These are phyloP conservation scores for Potentilla sterilis DNA, from an alignment of 306 rosid genomes.

Conservation along the genomic window DNA sequence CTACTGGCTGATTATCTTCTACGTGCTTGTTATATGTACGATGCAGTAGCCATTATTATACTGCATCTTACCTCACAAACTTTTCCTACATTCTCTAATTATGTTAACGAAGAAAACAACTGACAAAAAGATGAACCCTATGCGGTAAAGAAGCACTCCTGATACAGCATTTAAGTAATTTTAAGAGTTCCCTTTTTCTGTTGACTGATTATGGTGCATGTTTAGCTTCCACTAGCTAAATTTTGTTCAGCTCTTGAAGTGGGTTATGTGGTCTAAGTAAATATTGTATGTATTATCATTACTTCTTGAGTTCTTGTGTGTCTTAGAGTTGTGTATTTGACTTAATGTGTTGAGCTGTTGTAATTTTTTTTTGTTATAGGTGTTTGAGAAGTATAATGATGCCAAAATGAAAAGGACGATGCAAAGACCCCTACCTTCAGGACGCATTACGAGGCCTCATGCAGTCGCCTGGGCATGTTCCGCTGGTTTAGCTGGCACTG, in stretches of 20 bases:
- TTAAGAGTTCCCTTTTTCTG: neutral
- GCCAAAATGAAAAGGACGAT: conserved; percentile 88
- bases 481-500: conserved; percentile 77
- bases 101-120: neutral
- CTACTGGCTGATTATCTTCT: neutral
- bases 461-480: conserved; percentile 73
- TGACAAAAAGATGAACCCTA: neutral
- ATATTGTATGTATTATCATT: neutral
- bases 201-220: neutral
- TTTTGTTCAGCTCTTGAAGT: neutral
- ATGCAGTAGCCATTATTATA: neutral
- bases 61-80: neutral
- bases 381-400: conserved; percentile 74
- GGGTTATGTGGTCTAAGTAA: conserved; percentile 1
- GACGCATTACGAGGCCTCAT: conserved; percentile 75
- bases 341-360: neutral
- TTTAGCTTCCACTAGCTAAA: neutral
- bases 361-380: conserved; percentile 32
- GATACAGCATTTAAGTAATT: neutral
- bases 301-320: neutral
- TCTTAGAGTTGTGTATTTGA: neutral
- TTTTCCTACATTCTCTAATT: neutral
- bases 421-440: conserved; percentile 85
- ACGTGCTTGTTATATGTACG: neutral
- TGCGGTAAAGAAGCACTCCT: neutral